Evolutionary conservation across 2,329 filamentous ascomycete genomes (phyloP).

Genomic region (Amphichorda felina): DNA sequence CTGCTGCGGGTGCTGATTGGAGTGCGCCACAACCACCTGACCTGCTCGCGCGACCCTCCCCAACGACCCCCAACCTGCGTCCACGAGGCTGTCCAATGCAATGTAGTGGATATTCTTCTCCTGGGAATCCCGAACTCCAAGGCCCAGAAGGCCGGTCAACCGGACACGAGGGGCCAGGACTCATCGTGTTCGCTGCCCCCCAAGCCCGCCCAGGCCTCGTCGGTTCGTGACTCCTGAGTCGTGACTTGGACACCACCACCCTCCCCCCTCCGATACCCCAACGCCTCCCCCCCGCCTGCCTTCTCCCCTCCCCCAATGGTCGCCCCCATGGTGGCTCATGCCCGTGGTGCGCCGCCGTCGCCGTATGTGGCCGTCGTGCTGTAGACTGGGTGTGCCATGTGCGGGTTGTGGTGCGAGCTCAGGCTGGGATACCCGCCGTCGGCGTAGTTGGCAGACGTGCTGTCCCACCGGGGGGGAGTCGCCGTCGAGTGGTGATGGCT

Average conservation of each 20-base stretch:
- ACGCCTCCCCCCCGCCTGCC: too few relatives aligned
- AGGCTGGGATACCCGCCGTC: slow-evolving; percentile 26
- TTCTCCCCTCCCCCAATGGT: too few relatives aligned
- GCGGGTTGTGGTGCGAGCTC: slow-evolving; percentile 22
- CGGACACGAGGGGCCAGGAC: neutral
- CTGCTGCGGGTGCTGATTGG: slow-evolving; percentile 18
- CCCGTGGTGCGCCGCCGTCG: slow-evolving; percentile 23
- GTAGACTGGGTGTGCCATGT: slow-evolving; percentile 24
- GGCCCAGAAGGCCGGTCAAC: neutral
- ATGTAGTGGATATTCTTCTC: too few relatives aligned
- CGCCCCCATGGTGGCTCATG: slow-evolving; percentile 15
- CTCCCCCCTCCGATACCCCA: too few relatives aligned
- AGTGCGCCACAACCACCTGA: slow-evolving; percentile 24
- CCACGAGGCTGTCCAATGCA: slow-evolving; percentile 20
- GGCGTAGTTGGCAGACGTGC: slow-evolving; percentile 22
- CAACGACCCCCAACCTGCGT: slow-evolving; percentile 8
- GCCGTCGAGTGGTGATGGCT: slow-evolving; percentile 21
- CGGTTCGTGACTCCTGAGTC: too few relatives aligned
- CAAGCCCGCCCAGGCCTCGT: too few relatives aligned
- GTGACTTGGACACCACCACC: too few relatives aligned
- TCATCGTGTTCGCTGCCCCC: neutral
- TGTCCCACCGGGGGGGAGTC: slow-evolving; percentile 28
- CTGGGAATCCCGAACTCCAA: too few relatives aligned
- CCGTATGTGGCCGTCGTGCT: slow-evolving; percentile 24
- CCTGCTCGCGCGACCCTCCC: slow-evolving; percentile 16